These are phyloP conservation scores for Candida maltosa DNA, from an alignment of 805 yeast species.

Conservation along the genomic window DNA sequence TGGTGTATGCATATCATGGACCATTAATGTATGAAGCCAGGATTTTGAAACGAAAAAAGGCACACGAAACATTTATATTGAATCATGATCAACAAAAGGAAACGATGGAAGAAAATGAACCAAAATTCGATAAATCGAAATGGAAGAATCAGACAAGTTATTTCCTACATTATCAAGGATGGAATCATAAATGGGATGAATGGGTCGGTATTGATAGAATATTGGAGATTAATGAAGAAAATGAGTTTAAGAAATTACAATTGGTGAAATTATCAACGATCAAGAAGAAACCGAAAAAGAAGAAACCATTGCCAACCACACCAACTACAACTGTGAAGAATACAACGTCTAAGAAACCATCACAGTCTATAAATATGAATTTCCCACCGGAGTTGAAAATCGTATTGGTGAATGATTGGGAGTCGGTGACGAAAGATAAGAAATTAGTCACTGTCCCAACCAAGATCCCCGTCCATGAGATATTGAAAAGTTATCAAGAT, in stretches of 20 bases:
- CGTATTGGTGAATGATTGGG: conserved; percentile 90
- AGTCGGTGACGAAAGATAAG: conserved; percentile 76
- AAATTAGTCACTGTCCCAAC: conserved; percentile 67
- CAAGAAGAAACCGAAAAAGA: conserved; percentile 10
- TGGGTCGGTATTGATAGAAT: conserved; percentile 80
- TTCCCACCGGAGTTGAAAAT: conserved; percentile 63
- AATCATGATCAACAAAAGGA: conserved; percentile 39
- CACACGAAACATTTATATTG: conserved; percentile 39
- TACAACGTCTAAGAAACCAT: background rate
- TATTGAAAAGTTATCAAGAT: conserved; percentile 51
- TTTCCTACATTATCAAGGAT: conserved; percentile 86
- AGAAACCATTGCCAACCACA: conserved; percentile 3
- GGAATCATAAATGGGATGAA: conserved; percentile 96
- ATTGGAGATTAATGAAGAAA: conserved; percentile 66
- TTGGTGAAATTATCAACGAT: conserved; percentile 34
- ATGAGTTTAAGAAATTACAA: conserved; percentile 62
- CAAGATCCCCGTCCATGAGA: conserved; percentile 46
- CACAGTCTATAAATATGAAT: conserved; percentile 6
- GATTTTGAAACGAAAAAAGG: conserved; percentile 60
- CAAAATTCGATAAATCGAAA: conserved; percentile 9
- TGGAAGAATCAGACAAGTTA: conserved; percentile 37
- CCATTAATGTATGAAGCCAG: conserved; percentile 89
- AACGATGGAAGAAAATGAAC: conserved; percentile 23
- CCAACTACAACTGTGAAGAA: conserved; percentile 1
- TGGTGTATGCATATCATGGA: conserved; percentile 78